These are phyloP conservation scores for Persicaria tinctoria DNA, from an alignment of 148 eudicot species.

Conservation along the genomic window DNA sequence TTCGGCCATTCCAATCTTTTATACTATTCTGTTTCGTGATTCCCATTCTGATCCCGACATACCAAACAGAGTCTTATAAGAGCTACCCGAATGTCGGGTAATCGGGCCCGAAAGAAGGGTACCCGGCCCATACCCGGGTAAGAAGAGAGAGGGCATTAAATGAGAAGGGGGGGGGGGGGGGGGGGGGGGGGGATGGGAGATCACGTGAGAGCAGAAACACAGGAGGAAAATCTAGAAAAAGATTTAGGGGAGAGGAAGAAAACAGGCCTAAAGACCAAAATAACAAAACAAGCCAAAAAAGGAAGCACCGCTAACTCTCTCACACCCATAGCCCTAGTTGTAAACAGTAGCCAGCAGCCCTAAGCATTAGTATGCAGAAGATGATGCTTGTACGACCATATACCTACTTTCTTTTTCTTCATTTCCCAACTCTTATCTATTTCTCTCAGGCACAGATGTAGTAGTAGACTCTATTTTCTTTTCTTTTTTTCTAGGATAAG, in stretches of 20 bases:
- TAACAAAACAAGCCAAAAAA: slow-evolving; percentile 11
- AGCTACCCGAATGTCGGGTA: not conserved
- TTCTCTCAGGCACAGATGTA: too few species aligned
- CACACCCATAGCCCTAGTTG: slow-evolving; percentile 2
- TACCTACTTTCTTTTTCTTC: too few species aligned
- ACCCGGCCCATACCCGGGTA: not conserved
- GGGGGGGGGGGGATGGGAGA: not conserved
- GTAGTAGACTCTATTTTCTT: too few species aligned
- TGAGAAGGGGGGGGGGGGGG: not conserved
- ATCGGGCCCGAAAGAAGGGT: not conserved
- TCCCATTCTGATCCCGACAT: too few species aligned
- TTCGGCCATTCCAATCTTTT: too few species aligned
- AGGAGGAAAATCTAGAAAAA: slow-evolving; percentile 6
- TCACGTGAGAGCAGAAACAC: not conserved
- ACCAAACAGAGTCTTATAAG: too few species aligned
- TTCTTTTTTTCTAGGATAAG: too few species aligned
- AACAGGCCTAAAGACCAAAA: slow-evolving; percentile 11
- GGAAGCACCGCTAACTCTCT: slow-evolving; percentile 1
- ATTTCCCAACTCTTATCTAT: too few species aligned
- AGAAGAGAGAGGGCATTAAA: slow-evolving; percentile 2
- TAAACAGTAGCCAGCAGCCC: slow-evolving; percentile 4
- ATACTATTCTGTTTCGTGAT: too few species aligned
- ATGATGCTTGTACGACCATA: not conserved
- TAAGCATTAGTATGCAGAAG: not conserved
- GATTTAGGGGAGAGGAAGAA: slow-evolving; percentile 7